phyloP scores from a whole-genome alignment of 2,329 filamentous ascomycete species.

The Fusarium hostae region DNA sequence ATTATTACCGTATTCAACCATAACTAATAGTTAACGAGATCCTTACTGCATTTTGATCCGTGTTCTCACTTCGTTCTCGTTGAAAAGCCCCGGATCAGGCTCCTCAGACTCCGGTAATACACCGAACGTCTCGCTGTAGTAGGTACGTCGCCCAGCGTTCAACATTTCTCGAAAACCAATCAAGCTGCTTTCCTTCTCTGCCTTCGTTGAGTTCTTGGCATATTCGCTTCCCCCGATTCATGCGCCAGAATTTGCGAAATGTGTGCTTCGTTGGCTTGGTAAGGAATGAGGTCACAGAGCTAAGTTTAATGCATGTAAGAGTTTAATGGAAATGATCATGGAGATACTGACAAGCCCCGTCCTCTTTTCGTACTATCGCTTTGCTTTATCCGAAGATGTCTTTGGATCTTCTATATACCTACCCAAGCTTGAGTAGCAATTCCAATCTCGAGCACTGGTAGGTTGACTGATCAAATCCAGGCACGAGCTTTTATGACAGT shows the following conservation, averaged over 20 bases:
- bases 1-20: background rate
- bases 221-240: constrained; percentile 2
- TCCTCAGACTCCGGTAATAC: no score
- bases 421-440: background rate
- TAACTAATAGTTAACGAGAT: no score
- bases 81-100: no score
- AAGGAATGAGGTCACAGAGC: no score
- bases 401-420: background rate
- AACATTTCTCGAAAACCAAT: background rate
- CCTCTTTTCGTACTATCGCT: background rate
- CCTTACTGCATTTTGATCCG: no score
- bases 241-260: background rate
- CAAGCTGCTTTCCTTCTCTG: background rate
- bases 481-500: background rate
- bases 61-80: no score
- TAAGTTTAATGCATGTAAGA: background rate
- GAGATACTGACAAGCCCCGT: background rate
- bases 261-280: background rate
- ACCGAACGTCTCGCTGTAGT: no score
- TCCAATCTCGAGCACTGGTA: background rate
- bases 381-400: background rate
- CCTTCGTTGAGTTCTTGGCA: background rate
- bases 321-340: background rate
- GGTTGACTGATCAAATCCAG: background rate
- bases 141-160: constrained; percentile 13